These are phyloP conservation scores for Populus hybrid DNA, from an alignment of 441 rosid species.

Conservation along the genomic window DNA sequence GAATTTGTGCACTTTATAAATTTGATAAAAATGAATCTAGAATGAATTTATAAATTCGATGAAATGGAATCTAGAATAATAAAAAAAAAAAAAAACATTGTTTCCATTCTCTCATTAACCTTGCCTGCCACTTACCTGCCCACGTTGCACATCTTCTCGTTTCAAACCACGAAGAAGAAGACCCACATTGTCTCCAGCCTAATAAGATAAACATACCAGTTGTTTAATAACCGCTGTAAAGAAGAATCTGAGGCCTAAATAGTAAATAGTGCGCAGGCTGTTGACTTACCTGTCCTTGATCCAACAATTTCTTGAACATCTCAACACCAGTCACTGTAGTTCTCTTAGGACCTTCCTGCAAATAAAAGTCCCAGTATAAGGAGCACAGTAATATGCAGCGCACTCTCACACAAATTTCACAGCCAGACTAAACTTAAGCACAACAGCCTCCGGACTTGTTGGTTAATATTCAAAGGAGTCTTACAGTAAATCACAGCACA, in stretches of 20 bases:
- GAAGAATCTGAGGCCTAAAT: not conserved
- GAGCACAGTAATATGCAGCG: constrained; percentile 4
- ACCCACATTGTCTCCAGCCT: constrained; percentile 99
- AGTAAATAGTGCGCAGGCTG: constrained; percentile 1
- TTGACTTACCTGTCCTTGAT: constrained; percentile 78
- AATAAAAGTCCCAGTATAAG: constrained; percentile 19
- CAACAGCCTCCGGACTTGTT: not conserved
- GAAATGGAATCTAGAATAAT: not conserved
- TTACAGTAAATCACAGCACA: not conserved
- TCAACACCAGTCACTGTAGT: constrained; percentile 89
- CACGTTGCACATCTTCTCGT: constrained; percentile 87
- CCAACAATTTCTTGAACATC: constrained; percentile 92
- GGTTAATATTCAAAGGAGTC: not conserved
- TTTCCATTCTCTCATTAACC: too few relatives aligned
- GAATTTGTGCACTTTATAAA: not conserved
- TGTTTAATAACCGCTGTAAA: constrained; percentile 5
- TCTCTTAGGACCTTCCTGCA: constrained; percentile 75
- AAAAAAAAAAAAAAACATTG: too few relatives aligned
- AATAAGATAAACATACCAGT: constrained; percentile 19
- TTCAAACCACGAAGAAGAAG: constrained; percentile 95
- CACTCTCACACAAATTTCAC: constrained; percentile 5
- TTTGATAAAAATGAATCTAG: not conserved
- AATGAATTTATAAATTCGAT: not conserved
- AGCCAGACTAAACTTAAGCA: not conserved
- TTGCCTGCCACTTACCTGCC: constrained; percentile 47